A percentile compares a stretch with the other conserved stretches of the same genome.
These are phyloP conservation scores for Pseudohyphozyma bogoriensis DNA, from an alignment of 768 basidiomycete species.

Conservation along the genomic window DNA sequence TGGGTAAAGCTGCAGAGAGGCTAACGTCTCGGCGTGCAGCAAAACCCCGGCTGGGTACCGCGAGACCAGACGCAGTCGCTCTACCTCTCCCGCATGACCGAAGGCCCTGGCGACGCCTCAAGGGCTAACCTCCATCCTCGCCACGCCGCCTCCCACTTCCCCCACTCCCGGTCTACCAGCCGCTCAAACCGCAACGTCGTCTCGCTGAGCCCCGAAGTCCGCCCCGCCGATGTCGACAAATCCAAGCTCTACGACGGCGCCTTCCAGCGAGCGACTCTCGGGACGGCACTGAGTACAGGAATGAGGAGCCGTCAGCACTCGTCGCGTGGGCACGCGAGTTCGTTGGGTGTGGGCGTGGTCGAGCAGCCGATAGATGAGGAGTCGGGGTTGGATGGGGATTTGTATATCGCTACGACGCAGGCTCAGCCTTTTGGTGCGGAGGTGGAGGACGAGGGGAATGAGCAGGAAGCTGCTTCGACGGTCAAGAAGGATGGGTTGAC, in stretches of 20 bases:
- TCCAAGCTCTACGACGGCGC: conserved; percentile 24
- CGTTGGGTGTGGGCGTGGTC: no score
- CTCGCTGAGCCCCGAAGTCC: background rate
- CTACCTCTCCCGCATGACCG: conserved; percentile 52
- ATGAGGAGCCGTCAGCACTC: no score
- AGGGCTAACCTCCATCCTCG: background rate
- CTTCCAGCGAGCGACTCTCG: conserved; percentile 6
- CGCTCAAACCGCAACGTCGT: background rate
- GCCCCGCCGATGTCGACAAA: conserved; percentile 6
- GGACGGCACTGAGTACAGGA: no score
- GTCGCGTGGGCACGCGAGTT: background rate
- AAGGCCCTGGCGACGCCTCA: background rate
- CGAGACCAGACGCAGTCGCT: conserved; percentile 81
- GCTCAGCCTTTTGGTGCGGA: conserved; percentile 12
- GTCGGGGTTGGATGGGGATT: conserved; percentile 18
- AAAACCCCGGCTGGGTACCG: conserved; percentile 77
- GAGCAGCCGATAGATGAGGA: conserved; percentile 4
- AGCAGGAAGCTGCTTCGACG: background rate
- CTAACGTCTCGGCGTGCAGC: no score
- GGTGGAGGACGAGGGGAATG: background rate
- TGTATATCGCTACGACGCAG: conserved; percentile 18
- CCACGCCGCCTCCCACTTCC: background rate
- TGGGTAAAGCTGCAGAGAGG: no score
- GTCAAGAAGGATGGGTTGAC: background rate
- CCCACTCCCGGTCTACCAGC: background rate